Evolutionary conservation across 2,329 filamentous ascomycete genomes (phyloP), one percentile per base, ranked within the genome.

Genomic region (Calonectria ilicicola): DNA sequence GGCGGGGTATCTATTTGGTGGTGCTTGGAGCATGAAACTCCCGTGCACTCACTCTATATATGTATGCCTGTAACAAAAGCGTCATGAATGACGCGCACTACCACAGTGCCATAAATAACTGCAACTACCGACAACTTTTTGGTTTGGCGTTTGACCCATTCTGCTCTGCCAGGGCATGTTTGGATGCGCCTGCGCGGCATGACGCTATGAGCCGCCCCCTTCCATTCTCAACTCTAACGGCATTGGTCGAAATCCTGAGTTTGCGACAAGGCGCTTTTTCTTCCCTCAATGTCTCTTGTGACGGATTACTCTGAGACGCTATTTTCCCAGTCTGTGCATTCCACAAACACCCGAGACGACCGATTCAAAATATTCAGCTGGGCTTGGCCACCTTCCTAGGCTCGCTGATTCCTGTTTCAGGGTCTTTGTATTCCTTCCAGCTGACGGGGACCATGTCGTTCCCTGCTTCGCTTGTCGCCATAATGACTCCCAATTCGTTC

Each of bases 351-450:
- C 65, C 62, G 63, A 63, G 51, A 64, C 51, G 46, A 35, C 26
- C 62, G 70, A 46, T 65, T 67, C 42, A 32, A n/a, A 44, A 51
- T 49, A 65, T 71, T 94, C 89, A 97, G 80, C 94, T 94, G 29
- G 97, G 97, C 86, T 97, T 97, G 23, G 97, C 97, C 72, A 98
- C 97, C 87, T 99, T 99, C 83, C 97, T 92, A 76, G 86, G 86
- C 89, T 98, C 97, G 77, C 88, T 91, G 56, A 87, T 81, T 3
- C 95, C 95, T 8, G 93, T 97, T 80, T 93, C 91, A 0, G 92
- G 91, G 86, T 98, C 96, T 81, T 91, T 90, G 86, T 97, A 98
- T 85, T 98, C 96, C 86, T 93, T 97, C 97, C 97, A 99, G 84
- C 93, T 97, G 68, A 98, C 90, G 2, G 97, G 96, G 80, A 94